These are phyloP conservation scores for Diospyros lotus DNA, from an alignment of 148 eudicot species.

Conservation along the genomic window DNA sequence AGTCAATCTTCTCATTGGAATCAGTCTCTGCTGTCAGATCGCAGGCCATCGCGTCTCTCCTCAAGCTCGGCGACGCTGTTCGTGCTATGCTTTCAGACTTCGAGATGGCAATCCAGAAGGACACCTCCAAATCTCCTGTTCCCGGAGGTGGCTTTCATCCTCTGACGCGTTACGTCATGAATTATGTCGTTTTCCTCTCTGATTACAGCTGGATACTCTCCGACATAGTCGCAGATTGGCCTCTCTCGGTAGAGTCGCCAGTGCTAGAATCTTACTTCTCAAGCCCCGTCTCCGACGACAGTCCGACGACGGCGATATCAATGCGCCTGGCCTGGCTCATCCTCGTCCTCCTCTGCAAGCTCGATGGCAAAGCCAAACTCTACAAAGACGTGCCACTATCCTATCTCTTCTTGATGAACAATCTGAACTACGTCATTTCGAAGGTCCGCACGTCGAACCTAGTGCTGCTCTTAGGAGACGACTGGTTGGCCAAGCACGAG, in stretches of 20 bases:
- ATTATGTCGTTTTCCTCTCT: conserved; percentile 32
- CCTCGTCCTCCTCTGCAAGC: conserved; percentile 43
- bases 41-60: conserved; percentile 26
- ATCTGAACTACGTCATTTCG: conserved; percentile 45
- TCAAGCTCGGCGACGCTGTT: conserved; percentile 32
- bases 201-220: conserved; percentile 39
- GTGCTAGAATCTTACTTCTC: conserved; percentile 44
- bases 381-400: conserved; percentile 43
- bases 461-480: conserved; percentile 32
- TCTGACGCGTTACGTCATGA: conserved; percentile 52
- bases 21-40: conserved; percentile 21
- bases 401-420: conserved; percentile 46
- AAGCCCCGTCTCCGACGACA: conserved; percentile 14
- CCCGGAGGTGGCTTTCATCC: conserved; percentile 46
- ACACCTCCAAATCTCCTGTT: conserved; percentile 25
- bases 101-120: conserved; percentile 45
- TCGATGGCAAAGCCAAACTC: conserved; percentile 31
- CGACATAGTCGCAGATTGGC: conserved; percentile 30
- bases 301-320: conserved; percentile 19
- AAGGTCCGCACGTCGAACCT: conserved; percentile 33
- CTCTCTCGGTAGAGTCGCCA: conserved; percentile 13
- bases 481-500: conserved; percentile 35
- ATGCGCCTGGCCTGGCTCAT: conserved; percentile 37
- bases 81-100: conserved; percentile 28
- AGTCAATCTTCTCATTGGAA: conserved; percentile 34